Conservation (phyloP, 805 yeast genomes). For the Candida stauntonica region DNA sequence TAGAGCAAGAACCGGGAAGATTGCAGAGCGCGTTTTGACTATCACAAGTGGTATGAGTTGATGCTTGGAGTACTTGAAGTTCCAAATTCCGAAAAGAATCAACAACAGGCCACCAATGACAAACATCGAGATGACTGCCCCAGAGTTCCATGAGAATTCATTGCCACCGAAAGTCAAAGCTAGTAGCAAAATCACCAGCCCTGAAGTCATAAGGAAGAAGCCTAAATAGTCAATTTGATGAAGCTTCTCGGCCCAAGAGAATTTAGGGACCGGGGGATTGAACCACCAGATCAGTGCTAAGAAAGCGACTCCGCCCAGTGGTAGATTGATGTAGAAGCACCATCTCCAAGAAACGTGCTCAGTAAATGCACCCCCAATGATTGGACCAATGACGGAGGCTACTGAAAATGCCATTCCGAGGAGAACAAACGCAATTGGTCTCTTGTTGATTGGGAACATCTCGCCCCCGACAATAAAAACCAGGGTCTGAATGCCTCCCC, state of each 20-base stretch:
- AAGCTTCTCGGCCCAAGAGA: constrained; percentile 35
- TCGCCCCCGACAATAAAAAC: constrained; percentile 55
- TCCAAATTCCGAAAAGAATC: constrained; percentile 11
- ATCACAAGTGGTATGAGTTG: constrained; percentile 37
- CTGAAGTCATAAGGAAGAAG: constrained; percentile 37
- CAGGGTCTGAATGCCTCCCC: constrained; percentile 59
- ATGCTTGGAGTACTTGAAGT: constrained; percentile 12
- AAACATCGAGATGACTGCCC: constrained; percentile 45
- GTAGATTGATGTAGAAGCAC: constrained; percentile 70
- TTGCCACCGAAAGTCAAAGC: constrained; percentile 55
- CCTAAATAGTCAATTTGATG: constrained; percentile 47
- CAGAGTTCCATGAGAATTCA: constrained; percentile 49
- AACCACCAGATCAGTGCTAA: constrained; percentile 36
- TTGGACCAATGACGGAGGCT: constrained; percentile 56
- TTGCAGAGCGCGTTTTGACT: constrained; percentile 32
- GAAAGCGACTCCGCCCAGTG: constrained; percentile 53
- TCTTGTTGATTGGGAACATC: constrained; percentile 31
- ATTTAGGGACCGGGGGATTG: constrained; percentile 45
- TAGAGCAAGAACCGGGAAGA: constrained; percentile 29
- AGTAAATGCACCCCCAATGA: constrained; percentile 64
- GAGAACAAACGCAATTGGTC: constrained; percentile 21
- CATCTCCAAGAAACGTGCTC: constrained; percentile 63
- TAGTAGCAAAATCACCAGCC: constrained; percentile 41
- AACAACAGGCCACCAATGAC: constrained; percentile 26
- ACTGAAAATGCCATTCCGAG: constrained; percentile 36